A percentile compares a stretch with the other conserved stretches of the same genome.
These are phyloP conservation scores for Pythium oligandrum DNA, from an alignment of 352 stramenopile genomes.

Conservation along the genomic window DNA sequence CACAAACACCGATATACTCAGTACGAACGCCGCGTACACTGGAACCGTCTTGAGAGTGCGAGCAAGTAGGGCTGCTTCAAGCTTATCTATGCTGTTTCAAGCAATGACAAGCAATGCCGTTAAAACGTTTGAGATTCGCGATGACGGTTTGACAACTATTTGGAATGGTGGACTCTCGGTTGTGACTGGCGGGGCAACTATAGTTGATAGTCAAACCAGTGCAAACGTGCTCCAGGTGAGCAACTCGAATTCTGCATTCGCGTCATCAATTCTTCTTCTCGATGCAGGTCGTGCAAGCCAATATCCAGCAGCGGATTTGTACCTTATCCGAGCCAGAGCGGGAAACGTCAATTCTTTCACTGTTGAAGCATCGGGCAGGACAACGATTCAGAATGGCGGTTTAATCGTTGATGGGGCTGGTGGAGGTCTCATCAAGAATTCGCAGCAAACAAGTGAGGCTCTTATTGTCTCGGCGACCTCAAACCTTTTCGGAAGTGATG, in stretches of 20 bases:
- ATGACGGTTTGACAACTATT: conserved; percentile 46
- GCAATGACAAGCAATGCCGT: conserved; percentile 21
- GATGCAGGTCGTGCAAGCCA: conserved; percentile 12
- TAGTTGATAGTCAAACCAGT: conserved; percentile 21
- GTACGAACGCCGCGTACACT: conserved; percentile 23
- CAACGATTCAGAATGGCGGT: conserved; percentile 34
- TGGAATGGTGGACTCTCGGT: conserved; percentile 31
- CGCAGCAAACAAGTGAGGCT: neutral
- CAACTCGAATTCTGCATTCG: conserved; percentile 24
- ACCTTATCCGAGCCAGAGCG: conserved; percentile 31
- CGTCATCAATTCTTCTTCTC: conserved; percentile 21
- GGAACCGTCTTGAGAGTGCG: conserved; percentile 31
- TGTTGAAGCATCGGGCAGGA: conserved; percentile 45
- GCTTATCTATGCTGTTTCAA: conserved; percentile 42
- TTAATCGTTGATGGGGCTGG: neutral
- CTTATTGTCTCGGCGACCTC: neutral
- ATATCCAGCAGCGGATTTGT: conserved; percentile 33
- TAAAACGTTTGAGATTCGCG: conserved; percentile 33
- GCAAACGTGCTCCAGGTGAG: conserved; percentile 20
- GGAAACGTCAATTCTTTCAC: conserved; percentile 26
- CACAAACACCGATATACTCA: conserved; percentile 33
- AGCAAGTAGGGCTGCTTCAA: conserved; percentile 16
- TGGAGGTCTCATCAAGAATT: neutral
- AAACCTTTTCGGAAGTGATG: neutral
- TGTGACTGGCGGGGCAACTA: conserved; percentile 33